These are phyloP conservation scores for Sungouiozyma intestinalis DNA, from an alignment of 805 yeast genomes.

Conservation along the genomic window DNA sequence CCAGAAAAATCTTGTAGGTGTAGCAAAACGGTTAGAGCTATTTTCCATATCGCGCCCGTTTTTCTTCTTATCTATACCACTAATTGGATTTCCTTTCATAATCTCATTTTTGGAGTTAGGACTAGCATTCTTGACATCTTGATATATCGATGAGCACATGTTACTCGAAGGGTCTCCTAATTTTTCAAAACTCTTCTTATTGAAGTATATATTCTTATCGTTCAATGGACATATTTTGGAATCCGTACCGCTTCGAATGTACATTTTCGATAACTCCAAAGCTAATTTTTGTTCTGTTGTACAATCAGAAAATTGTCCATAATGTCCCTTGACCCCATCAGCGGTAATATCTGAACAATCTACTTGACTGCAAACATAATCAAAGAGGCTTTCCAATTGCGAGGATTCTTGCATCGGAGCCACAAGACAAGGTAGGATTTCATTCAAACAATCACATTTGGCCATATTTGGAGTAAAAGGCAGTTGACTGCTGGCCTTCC, in stretches of 20 bases:
- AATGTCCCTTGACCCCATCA: conserved; percentile 49
- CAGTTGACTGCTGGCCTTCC: conserved; percentile 51
- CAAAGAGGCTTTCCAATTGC: conserved; percentile 47
- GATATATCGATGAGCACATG: not conserved
- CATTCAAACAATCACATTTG: conserved; percentile 52
- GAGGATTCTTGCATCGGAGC: conserved; percentile 33
- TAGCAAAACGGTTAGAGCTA: not conserved
- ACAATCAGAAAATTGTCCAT: conserved; percentile 65
- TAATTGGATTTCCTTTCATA: not conserved
- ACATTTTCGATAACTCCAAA: conserved; percentile 49
- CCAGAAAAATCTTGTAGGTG: not conserved
- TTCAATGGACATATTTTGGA: conserved; percentile 20
- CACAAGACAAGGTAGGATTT: conserved; percentile 48
- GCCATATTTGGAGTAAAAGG: conserved; percentile 61
- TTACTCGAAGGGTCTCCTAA: not conserved
- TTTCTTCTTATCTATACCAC: not conserved
- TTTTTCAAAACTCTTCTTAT: conserved; percentile 3
- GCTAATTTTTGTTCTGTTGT: conserved; percentile 52
- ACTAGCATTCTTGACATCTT: not conserved
- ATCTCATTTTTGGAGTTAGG: not conserved
- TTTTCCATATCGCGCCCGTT: not conserved
- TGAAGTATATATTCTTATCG: conserved; percentile 16
- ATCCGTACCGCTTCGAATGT: conserved; percentile 37
- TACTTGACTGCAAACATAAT: conserved; percentile 44
- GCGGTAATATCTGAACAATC: conserved; percentile 50